Percentiles rank a stretch among this genome's conserved stretches.
Evolutionary conservation across 164 flowering plant genomes (phyloP).

Genomic region (Piper betle): DNA sequence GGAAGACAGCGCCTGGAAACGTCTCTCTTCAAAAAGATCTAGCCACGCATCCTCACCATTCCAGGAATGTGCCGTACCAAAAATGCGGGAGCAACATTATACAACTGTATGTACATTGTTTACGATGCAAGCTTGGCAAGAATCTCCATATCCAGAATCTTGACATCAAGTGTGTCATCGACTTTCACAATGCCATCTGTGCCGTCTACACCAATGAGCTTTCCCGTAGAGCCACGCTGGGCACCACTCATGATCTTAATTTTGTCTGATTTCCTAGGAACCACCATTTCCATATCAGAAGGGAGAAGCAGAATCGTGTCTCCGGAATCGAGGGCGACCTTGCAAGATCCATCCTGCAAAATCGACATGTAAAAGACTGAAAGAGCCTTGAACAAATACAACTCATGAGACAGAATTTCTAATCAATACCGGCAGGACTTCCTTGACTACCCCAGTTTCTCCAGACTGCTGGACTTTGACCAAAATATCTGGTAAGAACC

Average conservation of each 20-base stretch:
- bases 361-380: not conserved
- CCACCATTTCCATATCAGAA: slow-evolving; percentile 56
- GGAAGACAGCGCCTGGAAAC: too few species aligned
- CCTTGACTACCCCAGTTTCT: slow-evolving; percentile 62
- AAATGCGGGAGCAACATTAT: not conserved
- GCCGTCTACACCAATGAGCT: slow-evolving; percentile 88
- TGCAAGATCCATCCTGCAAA: slow-evolving; percentile 80
- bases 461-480: slow-evolving; percentile 59
- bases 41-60: too few species aligned
- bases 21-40: too few species aligned
- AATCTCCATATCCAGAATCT: slow-evolving; percentile 70
- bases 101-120: not conserved
- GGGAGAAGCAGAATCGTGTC: slow-evolving; percentile 43
- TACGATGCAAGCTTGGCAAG: slow-evolving; percentile 56
- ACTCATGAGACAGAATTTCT: not conserved
- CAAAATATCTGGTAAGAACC: slow-evolving; percentile 76
- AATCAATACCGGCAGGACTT: slow-evolving; percentile 63
- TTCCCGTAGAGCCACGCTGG: slow-evolving; percentile 78
- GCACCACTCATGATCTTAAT: slow-evolving; percentile 86
- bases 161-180: slow-evolving; percentile 83
- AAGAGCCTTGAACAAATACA: not conserved
- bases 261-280: slow-evolving; percentile 67
- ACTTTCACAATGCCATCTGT: slow-evolving; percentile 89
- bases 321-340: slow-evolving; percentile 66
- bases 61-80: not conserved